phyloP scores from a whole-genome alignment of 306 rosid species.

The Arachis hypogaea region DNA sequence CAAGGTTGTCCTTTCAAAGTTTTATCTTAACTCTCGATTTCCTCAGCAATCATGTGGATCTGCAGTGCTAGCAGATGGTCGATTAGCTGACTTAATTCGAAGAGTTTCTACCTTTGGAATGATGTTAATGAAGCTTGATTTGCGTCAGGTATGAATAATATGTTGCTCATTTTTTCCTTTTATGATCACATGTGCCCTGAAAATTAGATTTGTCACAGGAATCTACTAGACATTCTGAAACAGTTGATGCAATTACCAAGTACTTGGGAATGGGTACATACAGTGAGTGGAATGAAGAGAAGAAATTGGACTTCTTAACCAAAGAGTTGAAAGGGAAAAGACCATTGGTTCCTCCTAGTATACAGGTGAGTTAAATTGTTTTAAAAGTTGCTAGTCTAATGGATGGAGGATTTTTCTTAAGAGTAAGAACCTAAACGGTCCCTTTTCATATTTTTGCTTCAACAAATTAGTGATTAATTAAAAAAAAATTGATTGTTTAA shows the following conservation, averaged over 20 bases:
- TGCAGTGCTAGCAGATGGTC: slow-evolving; percentile 84
- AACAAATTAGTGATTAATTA: too few species aligned
- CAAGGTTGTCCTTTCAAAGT: slow-evolving; percentile 2
- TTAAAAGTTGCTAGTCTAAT: not conserved
- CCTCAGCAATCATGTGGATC: slow-evolving; percentile 85
- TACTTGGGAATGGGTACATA: slow-evolving; percentile 72
- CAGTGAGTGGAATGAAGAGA: slow-evolving; percentile 90
- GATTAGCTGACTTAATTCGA: slow-evolving; percentile 78
- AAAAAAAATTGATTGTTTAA: too few species aligned
- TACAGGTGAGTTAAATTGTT: slow-evolving; percentile 57
- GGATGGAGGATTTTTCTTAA: too few species aligned
- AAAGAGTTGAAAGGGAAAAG: slow-evolving; percentile 81
- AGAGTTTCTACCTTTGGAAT: slow-evolving; percentile 62
- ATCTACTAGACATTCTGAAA: slow-evolving; percentile 81
- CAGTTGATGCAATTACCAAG: slow-evolving; percentile 70
- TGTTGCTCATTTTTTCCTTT: slow-evolving; percentile 16
- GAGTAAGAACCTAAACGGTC: too few species aligned
- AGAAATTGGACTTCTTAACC: slow-evolving; percentile 69
- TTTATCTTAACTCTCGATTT: slow-evolving; percentile 34
- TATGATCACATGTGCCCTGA: too few species aligned
- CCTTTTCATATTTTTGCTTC: too few species aligned
- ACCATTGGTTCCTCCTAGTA: slow-evolving; percentile 69
- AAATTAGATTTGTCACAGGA: slow-evolving; percentile 49
- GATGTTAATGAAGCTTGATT: slow-evolving; percentile 83
- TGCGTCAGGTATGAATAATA: slow-evolving; percentile 66